phyloP scores from a whole-genome alignment of 805 yeast genomes.

The Cyberlindnera suaveolens region DNA sequence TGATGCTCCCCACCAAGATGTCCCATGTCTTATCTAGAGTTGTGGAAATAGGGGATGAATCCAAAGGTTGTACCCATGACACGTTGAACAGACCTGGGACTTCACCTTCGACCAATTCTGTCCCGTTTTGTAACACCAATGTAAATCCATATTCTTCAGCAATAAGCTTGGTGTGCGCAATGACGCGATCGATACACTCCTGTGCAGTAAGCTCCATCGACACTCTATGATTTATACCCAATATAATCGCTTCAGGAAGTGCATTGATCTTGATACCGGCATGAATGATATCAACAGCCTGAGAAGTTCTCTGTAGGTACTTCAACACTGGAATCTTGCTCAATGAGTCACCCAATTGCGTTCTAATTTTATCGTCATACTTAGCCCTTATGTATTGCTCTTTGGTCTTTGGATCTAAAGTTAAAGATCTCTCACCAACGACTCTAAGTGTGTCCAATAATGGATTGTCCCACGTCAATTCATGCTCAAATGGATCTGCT shows the following conservation, averaged over 20 bases:
- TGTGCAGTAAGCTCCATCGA: slow-evolving; percentile 23
- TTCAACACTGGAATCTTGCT: slow-evolving; percentile 8
- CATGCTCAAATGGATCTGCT: slow-evolving; percentile 38
- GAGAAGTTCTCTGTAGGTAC: slow-evolving; percentile 52
- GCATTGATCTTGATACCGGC: slow-evolving; percentile 80
- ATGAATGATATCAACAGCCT: slow-evolving; percentile 30
- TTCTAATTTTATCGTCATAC: slow-evolving; percentile 29
- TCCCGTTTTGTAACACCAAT: slow-evolving; percentile 27
- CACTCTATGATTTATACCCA: slow-evolving; percentile 57
- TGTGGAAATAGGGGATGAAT: slow-evolving; percentile 10
- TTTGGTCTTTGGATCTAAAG: slow-evolving; percentile 15
- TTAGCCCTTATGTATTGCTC: slow-evolving; percentile 28
- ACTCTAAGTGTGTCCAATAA: slow-evolving; percentile 38
- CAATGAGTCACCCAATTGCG: slow-evolving; percentile 25
- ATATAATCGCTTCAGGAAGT: slow-evolving; percentile 51
- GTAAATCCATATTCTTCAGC: slow-evolving; percentile 6
- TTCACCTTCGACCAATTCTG: slow-evolving; percentile 30
- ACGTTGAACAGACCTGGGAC: slow-evolving; percentile 35
- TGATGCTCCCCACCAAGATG: slow-evolving; percentile 46
- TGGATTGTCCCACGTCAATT: slow-evolving; percentile 51
- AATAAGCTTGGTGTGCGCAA: background rate
- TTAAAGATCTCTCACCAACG: slow-evolving; percentile 5
- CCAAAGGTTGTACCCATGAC: slow-evolving; percentile 26
- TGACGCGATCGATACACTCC: slow-evolving; percentile 6
- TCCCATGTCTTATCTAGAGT: slow-evolving; percentile 45